Conservation (phyloP, 495 filamentous ascomycete species). For the Venustampulla echinocandica region DNA sequence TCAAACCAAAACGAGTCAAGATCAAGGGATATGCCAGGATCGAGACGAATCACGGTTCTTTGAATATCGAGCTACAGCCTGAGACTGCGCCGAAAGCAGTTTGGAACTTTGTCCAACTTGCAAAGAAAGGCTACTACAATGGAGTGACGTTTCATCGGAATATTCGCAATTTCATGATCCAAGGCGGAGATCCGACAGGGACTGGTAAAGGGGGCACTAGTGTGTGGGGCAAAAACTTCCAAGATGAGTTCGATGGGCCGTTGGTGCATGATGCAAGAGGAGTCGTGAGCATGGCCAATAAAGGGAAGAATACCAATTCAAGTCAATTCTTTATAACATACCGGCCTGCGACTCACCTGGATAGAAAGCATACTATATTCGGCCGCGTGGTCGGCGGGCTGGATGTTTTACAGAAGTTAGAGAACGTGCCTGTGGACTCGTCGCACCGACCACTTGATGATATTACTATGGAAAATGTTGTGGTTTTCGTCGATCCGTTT, state of each 20-base stretch:
- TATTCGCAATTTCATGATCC: constrained; percentile 95
- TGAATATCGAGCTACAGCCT: constrained; percentile 85
- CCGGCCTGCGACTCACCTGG: constrained; percentile 70
- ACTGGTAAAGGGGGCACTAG: constrained; percentile 81
- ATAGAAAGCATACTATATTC: constrained; percentile 95
- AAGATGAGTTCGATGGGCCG: constrained; percentile 88
- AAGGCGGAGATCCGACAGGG: constrained; percentile 90
- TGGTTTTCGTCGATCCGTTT: constrained; percentile 90
- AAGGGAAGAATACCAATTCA: constrained; percentile 94
- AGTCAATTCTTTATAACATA: constrained; percentile 96
- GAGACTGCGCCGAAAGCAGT: constrained; percentile 87
- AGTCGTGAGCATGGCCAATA: constrained; percentile 90
- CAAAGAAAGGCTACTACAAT: constrained; percentile 84
- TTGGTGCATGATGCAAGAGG: constrained; percentile 70
- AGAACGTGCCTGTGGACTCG: constrained; percentile 57
- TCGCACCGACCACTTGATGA: constrained; percentile 64
- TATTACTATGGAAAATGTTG: constrained; percentile 70
- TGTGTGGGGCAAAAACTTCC: constrained; percentile 85
- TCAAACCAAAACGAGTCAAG: constrained; percentile 80
- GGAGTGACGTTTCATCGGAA: constrained; percentile 80
- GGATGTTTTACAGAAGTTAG: constrained; percentile 64
- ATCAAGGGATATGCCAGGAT: constrained; percentile 83
- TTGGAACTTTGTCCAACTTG: constrained; percentile 90
- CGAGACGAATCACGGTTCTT: constrained; percentile 68
- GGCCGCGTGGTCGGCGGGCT: constrained; percentile 71